phyloP scores from a whole-genome alignment of 2,329 filamentous ascomycete genomes.

The Exophiala dermatitidis region DNA sequence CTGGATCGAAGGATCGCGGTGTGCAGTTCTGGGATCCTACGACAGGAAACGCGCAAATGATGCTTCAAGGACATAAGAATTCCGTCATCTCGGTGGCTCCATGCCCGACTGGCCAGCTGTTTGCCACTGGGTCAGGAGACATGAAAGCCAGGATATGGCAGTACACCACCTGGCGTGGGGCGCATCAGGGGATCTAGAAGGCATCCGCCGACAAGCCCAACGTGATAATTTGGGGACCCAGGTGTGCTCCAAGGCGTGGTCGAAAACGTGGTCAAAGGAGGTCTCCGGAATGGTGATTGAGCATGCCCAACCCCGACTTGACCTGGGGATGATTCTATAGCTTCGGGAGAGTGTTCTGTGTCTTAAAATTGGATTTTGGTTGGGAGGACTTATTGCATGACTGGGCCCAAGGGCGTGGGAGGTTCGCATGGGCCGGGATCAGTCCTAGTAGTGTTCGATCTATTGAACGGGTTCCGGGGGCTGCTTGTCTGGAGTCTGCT shows the following conservation, averaged over 20 bases:
- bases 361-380: neutral
- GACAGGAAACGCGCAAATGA: constrained; percentile 89
- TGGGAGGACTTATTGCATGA: too few relatives aligned
- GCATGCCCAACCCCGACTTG: too few relatives aligned
- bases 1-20: constrained; percentile 91
- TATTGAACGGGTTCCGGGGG: constrained; percentile 2
- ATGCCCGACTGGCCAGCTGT: constrained; percentile 77
- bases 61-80: constrained; percentile 98
- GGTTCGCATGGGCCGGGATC: constrained; percentile 10
- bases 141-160: constrained; percentile 98
- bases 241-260: neutral
- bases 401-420: constrained; percentile 8
- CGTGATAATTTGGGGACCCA: too few relatives aligned
- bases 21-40: constrained; percentile 98
- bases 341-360: neutral
- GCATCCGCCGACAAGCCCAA: neutral
- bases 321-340: too few relatives aligned
- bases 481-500: neutral
- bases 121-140: constrained; percentile 93
- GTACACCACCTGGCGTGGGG: constrained; percentile 45
- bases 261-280: neutral
- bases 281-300: neutral
- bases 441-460: too few relatives aligned
- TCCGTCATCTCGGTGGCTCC: constrained; percentile 96
- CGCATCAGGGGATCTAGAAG: constrained; percentile 15